Conservation (phyloP, 805 yeast species). For the Komagataella pseudopastoris region DNA sequence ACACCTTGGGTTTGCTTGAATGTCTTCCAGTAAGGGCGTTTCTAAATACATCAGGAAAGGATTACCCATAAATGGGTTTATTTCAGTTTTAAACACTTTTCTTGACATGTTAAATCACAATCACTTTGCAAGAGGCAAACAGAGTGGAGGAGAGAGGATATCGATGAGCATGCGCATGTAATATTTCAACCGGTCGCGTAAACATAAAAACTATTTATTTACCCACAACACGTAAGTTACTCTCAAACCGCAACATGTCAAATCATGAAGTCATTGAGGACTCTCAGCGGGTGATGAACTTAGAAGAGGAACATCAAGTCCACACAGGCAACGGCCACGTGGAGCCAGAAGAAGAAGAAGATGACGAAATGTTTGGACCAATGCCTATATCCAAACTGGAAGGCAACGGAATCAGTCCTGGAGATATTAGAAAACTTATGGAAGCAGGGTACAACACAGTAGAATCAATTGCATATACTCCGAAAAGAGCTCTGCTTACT, state of each 20-base stretch:
- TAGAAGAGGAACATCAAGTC: background rate
- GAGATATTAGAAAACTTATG: constrained; percentile 67
- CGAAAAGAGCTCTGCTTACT: constrained; percentile 60
- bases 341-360: constrained; percentile 15
- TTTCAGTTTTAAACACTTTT: background rate
- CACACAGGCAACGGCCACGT: background rate
- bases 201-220: constrained; percentile 2
- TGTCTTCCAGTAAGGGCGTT: background rate
- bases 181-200: constrained; percentile 1
- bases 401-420: constrained; percentile 76
- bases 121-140: background rate
- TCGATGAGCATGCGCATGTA: background rate
- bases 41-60: background rate
- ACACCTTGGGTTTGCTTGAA: background rate
- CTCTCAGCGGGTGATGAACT: background rate
- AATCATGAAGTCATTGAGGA: background rate
- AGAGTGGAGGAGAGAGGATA: background rate
- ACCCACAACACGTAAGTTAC: background rate
- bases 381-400: constrained; percentile 37
- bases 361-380: constrained; percentile 44
- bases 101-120: background rate
- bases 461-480: constrained; percentile 87
- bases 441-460: constrained; percentile 84
- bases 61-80: background rate
- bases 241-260: background rate